Conservation (phyloP, 140 eudicot genomes). For the Senecio squalidus region DNA sequence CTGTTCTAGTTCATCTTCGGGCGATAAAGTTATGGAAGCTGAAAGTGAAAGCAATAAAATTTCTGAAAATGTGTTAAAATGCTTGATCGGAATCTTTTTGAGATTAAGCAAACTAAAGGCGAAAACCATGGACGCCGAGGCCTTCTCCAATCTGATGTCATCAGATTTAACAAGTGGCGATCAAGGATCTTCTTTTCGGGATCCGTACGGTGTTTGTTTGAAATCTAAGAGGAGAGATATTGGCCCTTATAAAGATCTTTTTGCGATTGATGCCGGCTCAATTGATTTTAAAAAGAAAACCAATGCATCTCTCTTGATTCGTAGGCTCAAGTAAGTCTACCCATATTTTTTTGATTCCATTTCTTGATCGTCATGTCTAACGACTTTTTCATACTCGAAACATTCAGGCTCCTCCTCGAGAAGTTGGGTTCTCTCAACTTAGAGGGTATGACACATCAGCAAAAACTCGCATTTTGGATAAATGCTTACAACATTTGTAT, state of each 20-base stretch:
- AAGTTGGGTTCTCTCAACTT: slow-evolving; percentile 58
- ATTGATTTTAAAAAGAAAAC: slow-evolving; percentile 64
- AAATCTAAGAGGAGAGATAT: slow-evolving; percentile 57
- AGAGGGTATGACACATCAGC: slow-evolving; percentile 75
- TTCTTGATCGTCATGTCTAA: neutral
- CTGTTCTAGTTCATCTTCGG: slow-evolving; percentile 54
- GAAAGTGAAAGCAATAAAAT: slow-evolving; percentile 60
- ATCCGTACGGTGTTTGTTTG: slow-evolving; percentile 57
- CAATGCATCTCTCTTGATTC: slow-evolving; percentile 64
- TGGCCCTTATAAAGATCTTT: slow-evolving; percentile 59
- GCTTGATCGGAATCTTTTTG: slow-evolving; percentile 57
- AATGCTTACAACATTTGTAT: slow-evolving; percentile 81
- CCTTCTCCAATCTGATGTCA: slow-evolving; percentile 38
- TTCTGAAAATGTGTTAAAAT: slow-evolving; percentile 74
- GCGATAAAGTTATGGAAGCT: slow-evolving; percentile 43
- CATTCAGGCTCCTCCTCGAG: slow-evolving; percentile 69
- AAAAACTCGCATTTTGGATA: slow-evolving; percentile 96
- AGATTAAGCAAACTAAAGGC: slow-evolving; percentile 60
- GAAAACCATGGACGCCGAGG: slow-evolving; percentile 52
- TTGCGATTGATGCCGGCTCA: slow-evolving; percentile 57
- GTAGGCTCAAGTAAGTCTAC: slow-evolving; percentile 67
- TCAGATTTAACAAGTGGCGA: slow-evolving; percentile 29
- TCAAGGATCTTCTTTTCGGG: slow-evolving; percentile 42
- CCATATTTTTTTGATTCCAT: neutral
- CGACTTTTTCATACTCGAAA: slow-evolving; percentile 10